Percentiles rank a stretch among this genome's conserved stretches.
phyloP scores from a whole-genome alignment of 495 filamentous ascomycete species.

The Tuber umbilicatum region DNA sequence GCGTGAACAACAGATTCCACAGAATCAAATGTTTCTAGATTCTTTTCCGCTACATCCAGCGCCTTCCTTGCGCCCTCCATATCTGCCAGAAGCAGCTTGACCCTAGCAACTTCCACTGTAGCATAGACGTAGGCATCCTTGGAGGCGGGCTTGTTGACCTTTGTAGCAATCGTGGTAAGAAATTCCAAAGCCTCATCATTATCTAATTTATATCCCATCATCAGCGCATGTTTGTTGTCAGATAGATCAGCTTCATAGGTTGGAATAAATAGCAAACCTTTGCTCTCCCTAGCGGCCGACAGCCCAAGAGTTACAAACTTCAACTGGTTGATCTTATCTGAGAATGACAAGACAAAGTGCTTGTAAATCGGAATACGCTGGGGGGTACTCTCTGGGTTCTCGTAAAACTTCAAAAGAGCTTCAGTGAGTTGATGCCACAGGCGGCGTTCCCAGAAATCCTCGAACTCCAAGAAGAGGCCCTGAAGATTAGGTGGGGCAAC shows the following conservation, averaged over 20 bases:
- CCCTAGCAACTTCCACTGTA: conserved; percentile 78
- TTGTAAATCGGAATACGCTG: conserved; percentile 87
- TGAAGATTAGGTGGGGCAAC: conserved; percentile 79
- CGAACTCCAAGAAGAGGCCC: conserved; percentile 79
- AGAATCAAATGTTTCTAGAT: conserved; percentile 84
- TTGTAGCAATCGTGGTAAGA: conserved; percentile 72
- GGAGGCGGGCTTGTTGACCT: conserved; percentile 83
- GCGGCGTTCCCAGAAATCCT: conserved; percentile 97
- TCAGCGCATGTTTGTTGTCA: conserved; percentile 4
- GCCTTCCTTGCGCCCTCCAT: conserved; percentile 72
- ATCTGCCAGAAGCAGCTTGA: conserved; percentile 71
- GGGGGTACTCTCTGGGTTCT: conserved; percentile 65
- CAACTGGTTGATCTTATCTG: conserved; percentile 96
- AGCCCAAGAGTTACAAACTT: conserved; percentile 89
- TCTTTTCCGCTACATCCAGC: conserved; percentile 76
- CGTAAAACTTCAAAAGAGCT: conserved; percentile 80
- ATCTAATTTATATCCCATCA: conserved; percentile 50
- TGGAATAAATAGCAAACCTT: conserved; percentile 51
- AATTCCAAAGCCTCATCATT: conserved; percentile 81
- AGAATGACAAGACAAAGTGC: conserved; percentile 90
- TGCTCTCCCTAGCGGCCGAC: conserved; percentile 76
- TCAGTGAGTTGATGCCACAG: conserved; percentile 99
- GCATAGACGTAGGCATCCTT: conserved; percentile 97
- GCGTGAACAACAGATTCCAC: conserved; percentile 96
- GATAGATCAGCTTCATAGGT: neutral